Evolutionary conservation across 495 filamentous ascomycete species (phyloP).

Genomic region (Peziza echinospora): DNA sequence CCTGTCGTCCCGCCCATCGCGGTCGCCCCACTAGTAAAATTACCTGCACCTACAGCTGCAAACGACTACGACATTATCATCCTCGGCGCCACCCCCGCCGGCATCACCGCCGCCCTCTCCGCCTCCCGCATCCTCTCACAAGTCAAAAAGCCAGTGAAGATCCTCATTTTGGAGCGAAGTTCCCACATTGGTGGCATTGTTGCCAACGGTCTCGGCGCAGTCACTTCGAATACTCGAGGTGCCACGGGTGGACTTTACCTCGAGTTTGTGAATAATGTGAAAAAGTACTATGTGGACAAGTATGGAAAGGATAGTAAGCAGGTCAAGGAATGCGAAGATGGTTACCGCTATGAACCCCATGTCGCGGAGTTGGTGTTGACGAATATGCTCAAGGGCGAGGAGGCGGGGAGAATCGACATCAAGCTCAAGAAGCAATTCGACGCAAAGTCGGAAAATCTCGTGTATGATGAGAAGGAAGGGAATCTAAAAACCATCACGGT

Average conservation of each 20-base stretch:
- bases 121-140: constrained; percentile 1
- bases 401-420: background rate
- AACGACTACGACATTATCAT: constrained; percentile 4
- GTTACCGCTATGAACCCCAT: constrained; percentile 3
- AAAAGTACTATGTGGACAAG: constrained; percentile 1
- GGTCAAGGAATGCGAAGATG: constrained; percentile 1
- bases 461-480: background rate
- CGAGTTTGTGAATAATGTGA: constrained; percentile 1
- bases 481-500: constrained; percentile 1
- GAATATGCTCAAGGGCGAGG: background rate
- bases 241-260: constrained; percentile 3
- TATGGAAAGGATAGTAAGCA: constrained; percentile 1
- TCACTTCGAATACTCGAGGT: background rate
- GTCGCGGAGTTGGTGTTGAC: constrained; percentile 1
- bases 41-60: too few species aligned
- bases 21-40: background rate
- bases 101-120: constrained; percentile 4
- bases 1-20: background rate
- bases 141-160: background rate
- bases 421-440: background rate
- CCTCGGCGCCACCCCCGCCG: constrained; percentile 1
- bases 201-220: constrained; percentile 3
- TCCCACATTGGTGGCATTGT: constrained; percentile 1
- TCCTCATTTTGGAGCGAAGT: constrained; percentile 1
- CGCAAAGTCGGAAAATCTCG: background rate